phyloP scores from a whole-genome alignment of 208 protist genomes.

The Trypanosoma theileri region DNA sequence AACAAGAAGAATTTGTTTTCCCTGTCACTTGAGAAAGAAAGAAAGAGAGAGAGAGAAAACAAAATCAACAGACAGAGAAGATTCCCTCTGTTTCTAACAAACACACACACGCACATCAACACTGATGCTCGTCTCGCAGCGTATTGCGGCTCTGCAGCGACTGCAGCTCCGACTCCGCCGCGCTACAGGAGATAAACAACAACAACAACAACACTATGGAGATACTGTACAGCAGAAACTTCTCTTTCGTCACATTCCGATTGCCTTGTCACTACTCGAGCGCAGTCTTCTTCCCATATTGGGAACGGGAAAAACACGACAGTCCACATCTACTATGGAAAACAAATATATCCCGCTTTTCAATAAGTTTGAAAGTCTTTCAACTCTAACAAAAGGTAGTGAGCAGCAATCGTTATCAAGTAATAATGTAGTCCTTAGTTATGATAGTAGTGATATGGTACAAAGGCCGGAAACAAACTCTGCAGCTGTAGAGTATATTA shows the following conservation, averaged over 20 bases:
- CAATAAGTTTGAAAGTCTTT: no score
- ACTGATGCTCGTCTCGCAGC: constrained; percentile 35
- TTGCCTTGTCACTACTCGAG: constrained; percentile 73
- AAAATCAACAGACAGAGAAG: constrained; percentile 2
- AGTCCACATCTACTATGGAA: background rate
- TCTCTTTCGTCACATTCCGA: constrained; percentile 62
- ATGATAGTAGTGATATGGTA: no score
- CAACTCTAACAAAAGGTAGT: no score
- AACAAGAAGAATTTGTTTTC: no score
- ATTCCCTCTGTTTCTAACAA: no score
- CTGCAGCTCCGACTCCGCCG: constrained; percentile 28
- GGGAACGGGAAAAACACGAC: background rate
- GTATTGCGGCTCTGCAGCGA: constrained; percentile 36
- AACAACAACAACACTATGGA: background rate
- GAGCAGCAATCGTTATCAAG: no score
- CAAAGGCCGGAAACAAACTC: background rate
- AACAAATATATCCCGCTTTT: background rate
- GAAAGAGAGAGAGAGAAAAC: background rate
- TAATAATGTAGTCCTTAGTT: no score
- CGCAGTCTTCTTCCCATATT: constrained; percentile 38
- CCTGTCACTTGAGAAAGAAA: no score
- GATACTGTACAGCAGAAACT: constrained; percentile 45
- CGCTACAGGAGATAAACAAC: background rate
- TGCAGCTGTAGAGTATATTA: background rate
- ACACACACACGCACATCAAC: no score